Percentiles rank a stretch among this genome's conserved stretches.
These are phyloP conservation scores for Xylariales sp. DNA, from an alignment of 2,329 filamentous ascomycete species.

Conservation along the genomic window DNA sequence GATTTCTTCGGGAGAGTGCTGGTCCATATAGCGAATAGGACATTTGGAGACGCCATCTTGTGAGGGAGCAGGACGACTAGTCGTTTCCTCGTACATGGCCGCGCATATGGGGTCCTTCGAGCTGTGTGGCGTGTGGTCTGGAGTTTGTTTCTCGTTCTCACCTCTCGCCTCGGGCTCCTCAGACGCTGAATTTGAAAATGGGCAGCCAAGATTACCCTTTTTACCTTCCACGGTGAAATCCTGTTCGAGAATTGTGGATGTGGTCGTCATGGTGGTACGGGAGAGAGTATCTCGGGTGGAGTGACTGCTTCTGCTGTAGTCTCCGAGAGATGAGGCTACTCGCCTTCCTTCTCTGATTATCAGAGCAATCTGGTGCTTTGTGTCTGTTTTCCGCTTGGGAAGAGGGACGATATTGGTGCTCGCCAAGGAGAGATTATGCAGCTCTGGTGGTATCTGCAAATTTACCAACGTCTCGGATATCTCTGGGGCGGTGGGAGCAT, in stretches of 20 bases:
- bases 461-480: conserved; percentile 64
- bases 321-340: conserved; percentile 45
- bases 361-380: conserved; percentile 56
- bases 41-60: conserved; percentile 60
- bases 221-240: conserved; percentile 87
- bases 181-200: conserved; percentile 56
- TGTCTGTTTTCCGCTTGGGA: conserved; percentile 42
- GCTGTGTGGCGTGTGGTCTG: conserved; percentile 42
- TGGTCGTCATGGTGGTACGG: conserved; percentile 47
- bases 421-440: conserved; percentile 41
- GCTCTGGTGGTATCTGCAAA: conserved; percentile 58
- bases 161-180: conserved; percentile 21
- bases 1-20: conserved; percentile 89
- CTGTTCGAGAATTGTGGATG: conserved; percentile 69
- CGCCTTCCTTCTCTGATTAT: conserved; percentile 61
- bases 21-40: conserved; percentile 87
- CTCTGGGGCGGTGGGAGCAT: conserved; percentile 61
- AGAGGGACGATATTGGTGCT: conserved; percentile 49
- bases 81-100: conserved; percentile 58
- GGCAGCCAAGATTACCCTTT: conserved; percentile 75
- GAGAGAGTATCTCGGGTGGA: conserved; percentile 46
- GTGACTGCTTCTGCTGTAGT: conserved; percentile 46
- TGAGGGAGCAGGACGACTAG: conserved; percentile 45
- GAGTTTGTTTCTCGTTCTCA: conserved; percentile 19
- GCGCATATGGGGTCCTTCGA: conserved; percentile 59